Conservation (phyloP, 345 rosid species). For the rapeseed (Brassica napus) region DNA sequence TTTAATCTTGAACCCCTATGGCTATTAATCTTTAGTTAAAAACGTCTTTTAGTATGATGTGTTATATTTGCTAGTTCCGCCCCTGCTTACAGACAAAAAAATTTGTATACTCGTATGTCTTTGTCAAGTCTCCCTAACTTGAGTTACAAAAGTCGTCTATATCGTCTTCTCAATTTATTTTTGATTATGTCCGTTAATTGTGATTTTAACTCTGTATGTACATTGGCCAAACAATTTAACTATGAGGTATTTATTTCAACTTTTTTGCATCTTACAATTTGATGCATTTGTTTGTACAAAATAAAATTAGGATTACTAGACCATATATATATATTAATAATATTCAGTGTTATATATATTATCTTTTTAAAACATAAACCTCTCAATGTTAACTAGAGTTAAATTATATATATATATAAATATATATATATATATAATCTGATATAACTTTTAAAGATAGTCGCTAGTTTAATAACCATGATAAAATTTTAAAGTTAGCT, state of each 20-base stretch:
- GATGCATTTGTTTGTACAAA: neutral
- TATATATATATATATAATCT: too few relatives aligned
- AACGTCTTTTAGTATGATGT: neutral
- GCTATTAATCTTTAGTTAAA: neutral
- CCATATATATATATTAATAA: neutral
- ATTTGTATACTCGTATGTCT: neutral
- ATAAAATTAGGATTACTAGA: neutral
- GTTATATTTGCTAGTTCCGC: neutral
- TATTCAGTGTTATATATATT: too few relatives aligned
- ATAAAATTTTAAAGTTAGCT: neutral
- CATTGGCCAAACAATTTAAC: neutral
- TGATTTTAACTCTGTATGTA: neutral
- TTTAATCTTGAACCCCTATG: neutral
- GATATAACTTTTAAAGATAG: neutral
- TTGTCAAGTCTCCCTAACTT: neutral
- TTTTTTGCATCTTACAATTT: neutral
- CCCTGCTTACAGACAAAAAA: neutral
- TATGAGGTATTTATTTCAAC: neutral
- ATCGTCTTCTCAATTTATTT: neutral
- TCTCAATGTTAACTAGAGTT: neutral
- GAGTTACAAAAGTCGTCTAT: neutral
- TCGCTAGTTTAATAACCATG: neutral
- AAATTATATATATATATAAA: too few relatives aligned
- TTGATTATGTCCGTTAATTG: neutral
- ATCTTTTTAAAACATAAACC: neutral